These are phyloP conservation scores for Dryadomyces quercivorus DNA, from an alignment of 2,329 filamentous ascomycete genomes.

Conservation along the genomic window DNA sequence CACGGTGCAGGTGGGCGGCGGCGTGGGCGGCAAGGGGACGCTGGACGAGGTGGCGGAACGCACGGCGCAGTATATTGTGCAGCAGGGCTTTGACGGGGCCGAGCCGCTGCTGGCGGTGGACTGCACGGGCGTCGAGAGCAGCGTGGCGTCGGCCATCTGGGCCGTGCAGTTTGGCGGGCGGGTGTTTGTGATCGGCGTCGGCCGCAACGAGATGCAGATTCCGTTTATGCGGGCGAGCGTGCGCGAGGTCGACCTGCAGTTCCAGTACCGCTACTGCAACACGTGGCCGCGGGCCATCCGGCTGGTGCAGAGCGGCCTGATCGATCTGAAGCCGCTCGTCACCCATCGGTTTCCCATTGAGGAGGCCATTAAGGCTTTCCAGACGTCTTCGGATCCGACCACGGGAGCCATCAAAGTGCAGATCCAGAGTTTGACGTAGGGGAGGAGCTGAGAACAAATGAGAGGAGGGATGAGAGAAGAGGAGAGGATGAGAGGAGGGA, in stretches of 20 bases:
- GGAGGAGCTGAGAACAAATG: not conserved
- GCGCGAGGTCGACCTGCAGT: conserved; percentile 85
- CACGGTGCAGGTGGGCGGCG: conserved; percentile 61
- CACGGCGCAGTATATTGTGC: conserved; percentile 55
- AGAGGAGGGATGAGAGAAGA: not conserved
- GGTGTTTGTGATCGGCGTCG: conserved; percentile 93
- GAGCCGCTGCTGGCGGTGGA: conserved; percentile 77
- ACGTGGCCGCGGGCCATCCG: conserved; percentile 92
- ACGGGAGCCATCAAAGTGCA: conserved; percentile 96
- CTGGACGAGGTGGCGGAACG: conserved; percentile 53
- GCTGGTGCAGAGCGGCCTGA: conserved; percentile 69
- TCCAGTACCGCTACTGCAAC: conserved; percentile 94
- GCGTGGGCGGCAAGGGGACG: not conserved
- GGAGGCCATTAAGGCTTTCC: conserved; percentile 80
- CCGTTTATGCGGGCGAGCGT: conserved; percentile 91
- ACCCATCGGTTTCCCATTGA: conserved; percentile 81
- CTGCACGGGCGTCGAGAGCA: conserved; percentile 90
- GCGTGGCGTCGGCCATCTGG: conserved; percentile 76
- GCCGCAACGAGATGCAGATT: conserved; percentile 88
- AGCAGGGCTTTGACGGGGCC: conserved; percentile 56
- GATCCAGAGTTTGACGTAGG: conserved; percentile 59
- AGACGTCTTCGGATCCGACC: conserved; percentile 75
- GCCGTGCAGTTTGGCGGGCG: conserved; percentile 90
- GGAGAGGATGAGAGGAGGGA: not conserved
- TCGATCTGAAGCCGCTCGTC: conserved; percentile 71